These are phyloP conservation scores for Penicillium cinerascens DNA, from an alignment of 495 filamentous ascomycete genomes.

Conservation along the genomic window DNA sequence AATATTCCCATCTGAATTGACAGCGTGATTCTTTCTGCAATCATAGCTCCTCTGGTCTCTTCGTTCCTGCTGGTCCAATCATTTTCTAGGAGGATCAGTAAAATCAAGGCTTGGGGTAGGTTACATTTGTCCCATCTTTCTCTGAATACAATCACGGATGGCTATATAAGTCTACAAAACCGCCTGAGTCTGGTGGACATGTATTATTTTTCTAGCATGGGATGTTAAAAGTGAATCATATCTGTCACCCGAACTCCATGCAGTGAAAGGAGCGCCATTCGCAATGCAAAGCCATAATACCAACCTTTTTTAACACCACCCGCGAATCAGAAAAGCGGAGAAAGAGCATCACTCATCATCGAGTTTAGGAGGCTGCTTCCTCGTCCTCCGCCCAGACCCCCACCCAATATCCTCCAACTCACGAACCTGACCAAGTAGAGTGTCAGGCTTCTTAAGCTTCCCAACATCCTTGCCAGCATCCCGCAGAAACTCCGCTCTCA, in stretches of 20 bases:
- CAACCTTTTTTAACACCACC: background rate
- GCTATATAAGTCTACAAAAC: background rate
- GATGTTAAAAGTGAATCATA: background rate
- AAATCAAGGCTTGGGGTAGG: background rate
- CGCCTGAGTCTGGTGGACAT: background rate
- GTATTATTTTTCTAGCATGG: background rate
- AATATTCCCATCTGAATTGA: slow-evolving; percentile 27
- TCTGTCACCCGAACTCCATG: slow-evolving; percentile 1
- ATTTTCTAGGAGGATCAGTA: background rate
- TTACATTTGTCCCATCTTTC: background rate
- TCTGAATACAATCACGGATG: background rate
- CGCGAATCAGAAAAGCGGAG: background rate
- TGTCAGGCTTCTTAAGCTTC: slow-evolving; percentile 24
- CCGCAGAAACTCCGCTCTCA: slow-evolving; percentile 45
- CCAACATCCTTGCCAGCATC: slow-evolving; percentile 38
- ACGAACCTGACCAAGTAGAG: slow-evolving; percentile 26
- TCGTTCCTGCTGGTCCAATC: background rate
- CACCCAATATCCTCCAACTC: slow-evolving; percentile 38
- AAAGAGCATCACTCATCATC: slow-evolving; percentile 18
- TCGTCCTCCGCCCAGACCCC: slow-evolving; percentile 38
- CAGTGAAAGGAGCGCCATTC: slow-evolving; percentile 16
- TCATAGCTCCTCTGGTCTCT: background rate
- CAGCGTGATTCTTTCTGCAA: slow-evolving; percentile 2
- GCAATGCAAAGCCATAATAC: slow-evolving; percentile 22
- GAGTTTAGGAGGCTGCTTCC: slow-evolving; percentile 27